These are phyloP conservation scores for Cytidiella melzeri DNA, from an alignment of 768 basidiomycete species.

Conservation along the genomic window DNA sequence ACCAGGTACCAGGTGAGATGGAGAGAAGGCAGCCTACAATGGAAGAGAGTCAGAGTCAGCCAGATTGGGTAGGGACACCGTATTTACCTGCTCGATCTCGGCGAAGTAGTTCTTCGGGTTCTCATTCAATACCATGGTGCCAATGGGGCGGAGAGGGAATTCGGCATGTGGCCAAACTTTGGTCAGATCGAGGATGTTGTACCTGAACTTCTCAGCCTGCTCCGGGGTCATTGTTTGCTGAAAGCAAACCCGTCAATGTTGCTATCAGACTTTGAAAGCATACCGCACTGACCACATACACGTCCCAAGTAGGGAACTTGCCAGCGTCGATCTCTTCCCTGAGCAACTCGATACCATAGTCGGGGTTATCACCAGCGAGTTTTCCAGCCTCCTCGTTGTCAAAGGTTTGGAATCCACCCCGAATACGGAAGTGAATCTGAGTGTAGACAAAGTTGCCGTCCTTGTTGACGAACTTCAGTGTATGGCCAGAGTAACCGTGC, in stretches of 20 bases:
- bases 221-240: conserved; percentile 91
- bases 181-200: conserved; percentile 88
- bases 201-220: conserved; percentile 86
- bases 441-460: conserved; percentile 83
- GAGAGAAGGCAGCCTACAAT: conserved; percentile 70
- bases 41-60: conserved; percentile 2
- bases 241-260: conserved; percentile 8
- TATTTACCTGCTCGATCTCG: conserved; percentile 83
- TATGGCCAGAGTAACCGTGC: conserved; percentile 94
- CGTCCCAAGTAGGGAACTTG: conserved; percentile 81
- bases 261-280: neutral
- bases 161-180: conserved; percentile 88
- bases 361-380: conserved; percentile 71
- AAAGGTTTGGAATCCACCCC: conserved; percentile 83
- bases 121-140: conserved; percentile 77
- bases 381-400: conserved; percentile 57
- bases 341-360: conserved; percentile 75
- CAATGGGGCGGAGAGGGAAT: conserved; percentile 84
- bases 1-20: conserved; percentile 82
- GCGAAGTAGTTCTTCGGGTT: conserved; percentile 87
- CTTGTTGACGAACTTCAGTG: conserved; percentile 81
- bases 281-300: conserved; percentile 60
- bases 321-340: conserved; percentile 80
- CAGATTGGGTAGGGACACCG: conserved; percentile 21
- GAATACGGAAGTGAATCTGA: conserved; percentile 76